A percentile compares a stretch with the other conserved stretches of the same genome.
phyloP scores from a whole-genome alignment of 768 basidiomycete species.

The Tephrocybe sp. region DNA sequence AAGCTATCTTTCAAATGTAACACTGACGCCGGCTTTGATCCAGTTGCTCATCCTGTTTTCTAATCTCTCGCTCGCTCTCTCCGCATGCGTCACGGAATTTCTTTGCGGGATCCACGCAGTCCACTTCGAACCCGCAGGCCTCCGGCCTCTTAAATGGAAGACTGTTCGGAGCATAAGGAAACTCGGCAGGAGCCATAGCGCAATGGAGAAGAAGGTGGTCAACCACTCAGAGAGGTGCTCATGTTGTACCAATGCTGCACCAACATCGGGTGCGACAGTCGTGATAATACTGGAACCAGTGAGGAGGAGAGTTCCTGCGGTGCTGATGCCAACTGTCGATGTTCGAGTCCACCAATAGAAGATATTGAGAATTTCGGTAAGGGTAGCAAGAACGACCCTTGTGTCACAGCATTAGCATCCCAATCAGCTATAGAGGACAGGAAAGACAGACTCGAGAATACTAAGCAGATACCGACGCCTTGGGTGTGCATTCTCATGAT shows the following conservation, averaged over 20 bases:
- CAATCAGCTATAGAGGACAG: background rate
- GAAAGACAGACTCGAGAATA: constrained; percentile 17
- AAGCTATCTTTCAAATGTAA: background rate
- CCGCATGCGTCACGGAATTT: constrained; percentile 25
- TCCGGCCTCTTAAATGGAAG: constrained; percentile 21
- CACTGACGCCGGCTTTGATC: constrained; percentile 12
- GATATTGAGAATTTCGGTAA: constrained; percentile 17
- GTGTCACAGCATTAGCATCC: background rate
- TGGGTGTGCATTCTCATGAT: constrained; percentile 29
- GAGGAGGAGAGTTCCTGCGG: constrained; percentile 21
- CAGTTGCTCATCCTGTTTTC: constrained; percentile 18
- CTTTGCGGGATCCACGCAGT: constrained; percentile 21
- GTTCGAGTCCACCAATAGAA: constrained; percentile 35
- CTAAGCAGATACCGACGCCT: constrained; percentile 21
- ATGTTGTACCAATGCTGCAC: background rate
- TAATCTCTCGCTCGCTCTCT: constrained; percentile 27
- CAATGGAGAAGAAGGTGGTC: background rate
- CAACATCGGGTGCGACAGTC: constrained; percentile 6
- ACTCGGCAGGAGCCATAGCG: constrained; percentile 10
- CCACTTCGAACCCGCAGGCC: constrained; percentile 14
- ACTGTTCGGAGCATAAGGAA: constrained; percentile 28
- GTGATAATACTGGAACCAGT: constrained; percentile 15
- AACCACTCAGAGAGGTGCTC: constrained; percentile 7
- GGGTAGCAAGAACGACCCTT: constrained; percentile 14
- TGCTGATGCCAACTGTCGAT: constrained; percentile 32